These are phyloP conservation scores for Leccinum barrowsii DNA, from an alignment of 768 basidiomycete species.

Conservation along the genomic window DNA sequence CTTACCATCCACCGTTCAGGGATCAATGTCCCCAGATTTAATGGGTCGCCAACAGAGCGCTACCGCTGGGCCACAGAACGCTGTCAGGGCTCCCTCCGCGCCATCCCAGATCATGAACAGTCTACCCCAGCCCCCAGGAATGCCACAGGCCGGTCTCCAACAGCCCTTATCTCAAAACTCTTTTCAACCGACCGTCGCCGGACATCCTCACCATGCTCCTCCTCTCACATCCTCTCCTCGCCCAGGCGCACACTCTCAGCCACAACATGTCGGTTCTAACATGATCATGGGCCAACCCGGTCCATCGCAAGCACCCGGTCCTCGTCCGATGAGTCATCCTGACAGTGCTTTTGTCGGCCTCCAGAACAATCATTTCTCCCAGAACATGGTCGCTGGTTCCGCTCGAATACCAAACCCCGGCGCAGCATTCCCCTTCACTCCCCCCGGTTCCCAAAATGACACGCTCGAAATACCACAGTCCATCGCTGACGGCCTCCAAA, in stretches of 20 bases:
- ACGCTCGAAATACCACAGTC: conserved; percentile 43
- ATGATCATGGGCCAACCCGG: conserved; percentile 32
- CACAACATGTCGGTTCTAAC: conserved; percentile 24
- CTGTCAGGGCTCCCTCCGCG: conserved; percentile 42
- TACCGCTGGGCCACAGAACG: conserved; percentile 39
- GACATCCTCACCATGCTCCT: conserved; percentile 29
- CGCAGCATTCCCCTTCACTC: conserved; percentile 41
- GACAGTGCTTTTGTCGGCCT: conserved; percentile 45
- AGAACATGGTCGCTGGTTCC: conserved; percentile 31
- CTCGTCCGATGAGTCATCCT: conserved; percentile 44
- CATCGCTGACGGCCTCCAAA: conserved; percentile 38
- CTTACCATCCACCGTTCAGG: conserved; percentile 31
- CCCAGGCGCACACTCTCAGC: conserved; percentile 26
- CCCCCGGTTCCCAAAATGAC: conserved; percentile 49
- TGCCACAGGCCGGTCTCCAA: conserved; percentile 29
- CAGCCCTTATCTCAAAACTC: conserved; percentile 30
- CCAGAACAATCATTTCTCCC: conserved; percentile 33
- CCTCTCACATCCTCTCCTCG: conserved; percentile 32
- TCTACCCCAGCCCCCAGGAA: conserved; percentile 34
- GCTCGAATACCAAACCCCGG: conserved; percentile 33
- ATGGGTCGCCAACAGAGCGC: conserved; percentile 40
- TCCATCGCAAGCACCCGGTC: conserved; percentile 27
- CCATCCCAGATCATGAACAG: conserved; percentile 49
- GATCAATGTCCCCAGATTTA: conserved; percentile 43
- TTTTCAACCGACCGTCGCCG: conserved; percentile 24